Evolutionary conservation across 2,329 filamentous ascomycete genomes (phyloP), one percentile per base, ranked within the genome.

Genomic region (Aspergillus sp.): DNA sequence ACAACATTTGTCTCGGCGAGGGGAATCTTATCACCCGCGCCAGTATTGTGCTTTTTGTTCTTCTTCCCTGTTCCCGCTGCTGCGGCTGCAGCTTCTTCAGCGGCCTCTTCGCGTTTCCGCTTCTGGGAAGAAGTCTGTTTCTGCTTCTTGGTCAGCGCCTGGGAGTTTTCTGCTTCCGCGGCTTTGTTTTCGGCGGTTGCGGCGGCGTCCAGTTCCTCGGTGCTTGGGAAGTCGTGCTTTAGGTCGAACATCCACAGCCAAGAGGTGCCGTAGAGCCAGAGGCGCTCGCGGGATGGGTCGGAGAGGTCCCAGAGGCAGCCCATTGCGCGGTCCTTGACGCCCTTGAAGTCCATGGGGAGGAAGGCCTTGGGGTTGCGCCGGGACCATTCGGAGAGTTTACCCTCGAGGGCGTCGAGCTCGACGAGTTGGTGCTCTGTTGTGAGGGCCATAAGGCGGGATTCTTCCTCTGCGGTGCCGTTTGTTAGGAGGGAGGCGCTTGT

Each of bases 221-320:
- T 67, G 9, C 74, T 70, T 1, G 77, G 71, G 49, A 95, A 82
- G 71, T 96, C 89, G 67, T 84, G 83, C 19, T 84, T 84, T 31
- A 96, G 78, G 72, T 98, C 92, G 59, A 99, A 85, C 93, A 98
- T 98, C 77, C 90, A 92, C 23, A 99, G 75, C 83, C 92, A 98
- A 1, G 85, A 87, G 41, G 86, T 84, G 6, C 93, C 93, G 68
- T 96, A 97, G 19, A 98, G 77, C 91, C 93, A 98, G 7, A 93
- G 76, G 14, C 93, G 84, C 47, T 86, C 79, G n/a, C 77, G 76
- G 7, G 65, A 64, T 27, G 71, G 70, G 27, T 46, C 46, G 14
- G 80, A 79, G 1, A 88, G 80, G 69, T 96, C 90, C 93, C 93
- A 98, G 40, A 96, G 74, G 25, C 87, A 87, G 3, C 92, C 93